Percentiles rank a stretch among this genome's conserved stretches.
Evolutionary conservation across 1,284 basidiomycete genomes (phyloP).

Genomic region (Rhodotorula glutinis): DNA sequence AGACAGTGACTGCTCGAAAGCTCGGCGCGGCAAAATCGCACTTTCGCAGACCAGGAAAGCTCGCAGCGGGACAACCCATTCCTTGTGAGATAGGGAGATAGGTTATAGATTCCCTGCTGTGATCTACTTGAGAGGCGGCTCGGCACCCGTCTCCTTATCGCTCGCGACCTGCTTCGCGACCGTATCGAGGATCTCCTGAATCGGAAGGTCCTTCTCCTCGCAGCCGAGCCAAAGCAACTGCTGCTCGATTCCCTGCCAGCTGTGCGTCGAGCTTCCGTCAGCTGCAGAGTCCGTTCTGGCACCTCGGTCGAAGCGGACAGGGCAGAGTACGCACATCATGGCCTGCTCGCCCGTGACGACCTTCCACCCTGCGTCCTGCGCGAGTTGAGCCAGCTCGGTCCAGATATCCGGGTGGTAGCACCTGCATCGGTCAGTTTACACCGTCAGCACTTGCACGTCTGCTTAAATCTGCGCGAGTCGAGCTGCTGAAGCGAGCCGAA

Average conservation of each 20-base stretch:
- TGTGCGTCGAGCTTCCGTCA: not conserved
- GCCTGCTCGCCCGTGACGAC: constrained; percentile 40
- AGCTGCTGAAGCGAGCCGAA: too few relatives aligned
- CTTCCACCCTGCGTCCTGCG: constrained; percentile 38
- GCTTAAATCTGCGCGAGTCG: not conserved
- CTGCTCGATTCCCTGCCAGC: constrained; percentile 42
- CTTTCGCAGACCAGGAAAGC: too few relatives aligned
- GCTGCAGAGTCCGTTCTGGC: too few relatives aligned
- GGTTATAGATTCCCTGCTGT: too few relatives aligned
- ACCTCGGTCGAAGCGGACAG: too few relatives aligned
- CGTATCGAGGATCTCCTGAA: constrained; percentile 31
- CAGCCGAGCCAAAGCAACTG: constrained; percentile 40
- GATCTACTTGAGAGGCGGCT: constrained; percentile 27
- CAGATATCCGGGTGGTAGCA: constrained; percentile 41
- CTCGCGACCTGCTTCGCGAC: constrained; percentile 34
- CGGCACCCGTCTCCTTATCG: constrained; percentile 31
- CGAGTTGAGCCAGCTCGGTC: constrained; percentile 36
- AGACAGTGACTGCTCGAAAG: too few relatives aligned
- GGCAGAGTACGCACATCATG: constrained; percentile 30
- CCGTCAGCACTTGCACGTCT: not conserved
- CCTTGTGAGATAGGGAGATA: too few relatives aligned
- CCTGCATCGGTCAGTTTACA: not conserved
- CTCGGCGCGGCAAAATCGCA: too few relatives aligned
- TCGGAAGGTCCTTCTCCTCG: constrained; percentile 31
- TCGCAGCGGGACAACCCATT: too few relatives aligned